Percentiles rank a stretch among this genome's conserved stretches.
These are phyloP conservation scores for Colletotrichum sp. DNA, from an alignment of 2,329 filamentous ascomycete genomes.

Conservation along the genomic window DNA sequence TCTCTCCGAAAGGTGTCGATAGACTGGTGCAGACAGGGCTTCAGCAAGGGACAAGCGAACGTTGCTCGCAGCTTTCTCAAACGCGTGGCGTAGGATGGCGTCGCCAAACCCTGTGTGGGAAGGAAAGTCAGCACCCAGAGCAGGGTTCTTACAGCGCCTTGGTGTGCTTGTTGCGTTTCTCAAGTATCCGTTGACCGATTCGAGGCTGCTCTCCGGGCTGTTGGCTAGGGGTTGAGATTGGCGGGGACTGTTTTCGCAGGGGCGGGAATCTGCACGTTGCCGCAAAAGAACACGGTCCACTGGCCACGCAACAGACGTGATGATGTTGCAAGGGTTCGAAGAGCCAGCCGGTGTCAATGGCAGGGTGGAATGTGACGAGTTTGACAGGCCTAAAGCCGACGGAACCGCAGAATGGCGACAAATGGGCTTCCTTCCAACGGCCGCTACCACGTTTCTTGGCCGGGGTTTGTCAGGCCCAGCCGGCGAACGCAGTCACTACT, in stretches of 20 bases:
- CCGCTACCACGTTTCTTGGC: neutral
- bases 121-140: neutral
- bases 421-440: neutral
- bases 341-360: neutral
- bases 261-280: slow-evolving; percentile 25
- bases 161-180: neutral
- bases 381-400: slow-evolving; percentile 13
- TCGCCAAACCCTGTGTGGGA: neutral
- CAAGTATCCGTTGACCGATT: slow-evolving; percentile 17
- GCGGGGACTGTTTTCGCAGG: slow-evolving; percentile 7
- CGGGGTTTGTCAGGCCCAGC: neutral
- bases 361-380: slow-evolving; percentile 17
- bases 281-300: slow-evolving; percentile 22
- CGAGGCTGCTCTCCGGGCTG: slow-evolving; percentile 20
- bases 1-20: slow-evolving; percentile 40
- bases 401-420: slow-evolving; percentile 5
- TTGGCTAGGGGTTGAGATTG: slow-evolving; percentile 21
- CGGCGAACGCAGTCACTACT: neutral
- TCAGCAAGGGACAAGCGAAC: neutral
- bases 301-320: slow-evolving; percentile 15
- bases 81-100: slow-evolving; percentile 22
- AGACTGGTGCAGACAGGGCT: slow-evolving; percentile 18
- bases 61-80: slow-evolving; percentile 11
- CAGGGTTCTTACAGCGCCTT: neutral
- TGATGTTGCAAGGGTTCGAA: slow-evolving; percentile 9